These are phyloP conservation scores for Salix suchowensis DNA, from an alignment of 345 rosid species.

Conservation along the genomic window DNA sequence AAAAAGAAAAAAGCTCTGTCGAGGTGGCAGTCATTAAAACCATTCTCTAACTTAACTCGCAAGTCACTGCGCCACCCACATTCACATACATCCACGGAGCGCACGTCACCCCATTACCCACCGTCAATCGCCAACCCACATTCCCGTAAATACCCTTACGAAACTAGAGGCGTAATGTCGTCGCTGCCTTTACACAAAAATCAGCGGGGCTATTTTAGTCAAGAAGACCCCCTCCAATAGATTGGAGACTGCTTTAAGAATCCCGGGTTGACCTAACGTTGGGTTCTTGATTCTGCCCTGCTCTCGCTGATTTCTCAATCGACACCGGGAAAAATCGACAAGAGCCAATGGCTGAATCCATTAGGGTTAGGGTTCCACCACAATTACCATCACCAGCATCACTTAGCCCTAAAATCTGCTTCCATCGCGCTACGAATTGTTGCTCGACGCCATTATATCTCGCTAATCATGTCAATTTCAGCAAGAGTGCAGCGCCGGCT, in stretches of 20 bases:
- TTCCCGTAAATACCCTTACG: not conserved
- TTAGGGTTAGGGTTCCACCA: not conserved
- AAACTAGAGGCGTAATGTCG: too few relatives aligned
- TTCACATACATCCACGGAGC: too few relatives aligned
- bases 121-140: not conserved
- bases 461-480: constrained; percentile 25
- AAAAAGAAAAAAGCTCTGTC: too few relatives aligned
- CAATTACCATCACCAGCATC: not conserved
- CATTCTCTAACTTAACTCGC: not conserved
- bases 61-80: not conserved
- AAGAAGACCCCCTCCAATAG: too few relatives aligned
- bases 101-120: too few relatives aligned
- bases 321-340: too few relatives aligned
- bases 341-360: constrained; percentile 17
- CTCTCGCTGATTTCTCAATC: too few relatives aligned
- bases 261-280: too few relatives aligned
- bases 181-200: too few relatives aligned
- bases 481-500: constrained; percentile 24
- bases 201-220: too few relatives aligned
- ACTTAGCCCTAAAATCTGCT: not conserved
- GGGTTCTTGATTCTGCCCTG: too few relatives aligned
- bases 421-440: not conserved
- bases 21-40: not conserved
- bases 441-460: not conserved
- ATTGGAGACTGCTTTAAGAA: too few relatives aligned